Evolutionary conservation across 768 basidiomycete species (phyloP).

Genomic region (Macrolepiota albuminosa): DNA sequence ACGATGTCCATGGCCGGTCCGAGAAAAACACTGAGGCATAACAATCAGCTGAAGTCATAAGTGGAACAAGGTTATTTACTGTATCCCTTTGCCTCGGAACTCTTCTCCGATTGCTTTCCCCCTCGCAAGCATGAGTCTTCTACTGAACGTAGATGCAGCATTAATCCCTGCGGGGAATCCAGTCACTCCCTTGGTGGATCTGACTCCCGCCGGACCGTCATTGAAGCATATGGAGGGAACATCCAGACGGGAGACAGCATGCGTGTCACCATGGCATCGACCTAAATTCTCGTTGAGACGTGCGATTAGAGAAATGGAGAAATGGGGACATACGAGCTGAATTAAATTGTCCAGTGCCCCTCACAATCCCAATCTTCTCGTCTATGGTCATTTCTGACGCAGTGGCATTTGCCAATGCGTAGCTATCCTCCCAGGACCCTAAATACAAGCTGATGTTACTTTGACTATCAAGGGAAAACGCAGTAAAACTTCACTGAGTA

Average conservation of each 20-base stretch:
- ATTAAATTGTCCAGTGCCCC: conserved; percentile 41
- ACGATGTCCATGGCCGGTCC: conserved; percentile 56
- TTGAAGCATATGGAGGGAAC: conserved; percentile 44
- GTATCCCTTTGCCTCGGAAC: conserved; percentile 63
- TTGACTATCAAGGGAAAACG: background rate
- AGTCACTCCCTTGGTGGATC: conserved; percentile 38
- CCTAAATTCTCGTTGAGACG: conserved; percentile 20
- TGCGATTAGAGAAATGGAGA: no score
- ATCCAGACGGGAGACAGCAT: conserved; percentile 33
- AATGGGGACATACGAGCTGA: conserved; percentile 23
- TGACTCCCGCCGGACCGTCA: conserved; percentile 45
- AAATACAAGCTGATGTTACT: background rate
- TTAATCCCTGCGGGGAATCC: conserved; percentile 59
- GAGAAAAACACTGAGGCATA: conserved; percentile 34
- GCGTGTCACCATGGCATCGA: conserved; percentile 44
- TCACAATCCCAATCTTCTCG: conserved; percentile 43
- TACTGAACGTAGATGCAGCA: conserved; percentile 47
- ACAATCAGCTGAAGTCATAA: background rate
- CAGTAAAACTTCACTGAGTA: background rate
- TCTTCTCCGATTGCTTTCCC: conserved; percentile 64
- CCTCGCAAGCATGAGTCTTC: conserved; percentile 57
- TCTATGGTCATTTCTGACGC: conserved; percentile 36
- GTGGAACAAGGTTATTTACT: conserved; percentile 20
- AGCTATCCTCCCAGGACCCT: conserved; percentile 46
- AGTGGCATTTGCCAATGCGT: conserved; percentile 30